A percentile compares a stretch with the other conserved stretches of the same genome.
Evolutionary conservation across 352 stramenopile genomes (phyloP).

Genomic region (Phytopythium montanum): DNA sequence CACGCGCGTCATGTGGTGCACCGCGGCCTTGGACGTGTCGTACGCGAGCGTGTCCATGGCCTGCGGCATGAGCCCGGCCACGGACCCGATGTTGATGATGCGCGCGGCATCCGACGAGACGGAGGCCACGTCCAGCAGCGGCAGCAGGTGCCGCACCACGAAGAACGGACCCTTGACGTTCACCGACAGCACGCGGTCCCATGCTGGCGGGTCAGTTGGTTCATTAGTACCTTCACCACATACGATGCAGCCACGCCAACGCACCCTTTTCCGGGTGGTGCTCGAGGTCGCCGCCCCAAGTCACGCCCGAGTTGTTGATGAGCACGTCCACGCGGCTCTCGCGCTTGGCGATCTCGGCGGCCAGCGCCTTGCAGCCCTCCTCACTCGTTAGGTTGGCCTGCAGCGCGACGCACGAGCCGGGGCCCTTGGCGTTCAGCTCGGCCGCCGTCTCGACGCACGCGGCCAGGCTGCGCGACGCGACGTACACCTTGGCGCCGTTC

Average conservation of each 20-base stretch:
- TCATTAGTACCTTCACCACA: not conserved
- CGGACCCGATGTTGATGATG: conserved; percentile 76
- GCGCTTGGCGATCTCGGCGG: conserved; percentile 60
- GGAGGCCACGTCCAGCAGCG: conserved; percentile 77
- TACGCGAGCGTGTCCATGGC: conserved; percentile 92
- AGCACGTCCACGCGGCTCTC: conserved; percentile 84
- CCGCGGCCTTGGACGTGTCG: conserved; percentile 92
- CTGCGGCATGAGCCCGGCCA: conserved; percentile 81
- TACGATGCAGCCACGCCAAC: conserved; percentile 15
- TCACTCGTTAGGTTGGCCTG: conserved; percentile 26
- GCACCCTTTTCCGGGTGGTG: conserved; percentile 24
- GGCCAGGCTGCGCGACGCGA: conserved; percentile 86
- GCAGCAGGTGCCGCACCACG: conserved; percentile 87
- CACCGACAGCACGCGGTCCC: conserved; percentile 90
- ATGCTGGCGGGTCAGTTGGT: conserved; percentile 42
- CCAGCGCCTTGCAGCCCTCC: conserved; percentile 30
- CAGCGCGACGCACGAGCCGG: conserved; percentile 57
- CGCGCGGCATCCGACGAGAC: conserved; percentile 40
- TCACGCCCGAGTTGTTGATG: conserved; percentile 91
- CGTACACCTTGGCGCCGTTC: conserved; percentile 92
- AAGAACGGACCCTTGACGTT: conserved; percentile 96
- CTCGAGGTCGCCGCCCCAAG: conserved; percentile 44
- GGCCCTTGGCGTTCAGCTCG: conserved; percentile 55
- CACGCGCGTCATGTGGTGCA: conserved; percentile 93
- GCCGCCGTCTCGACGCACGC: conserved; percentile 73